Base-by-base conservation (phyloP, 2,329 filamentous ascomycete genomes). In the Reticulascus tulasneorum region DNA sequence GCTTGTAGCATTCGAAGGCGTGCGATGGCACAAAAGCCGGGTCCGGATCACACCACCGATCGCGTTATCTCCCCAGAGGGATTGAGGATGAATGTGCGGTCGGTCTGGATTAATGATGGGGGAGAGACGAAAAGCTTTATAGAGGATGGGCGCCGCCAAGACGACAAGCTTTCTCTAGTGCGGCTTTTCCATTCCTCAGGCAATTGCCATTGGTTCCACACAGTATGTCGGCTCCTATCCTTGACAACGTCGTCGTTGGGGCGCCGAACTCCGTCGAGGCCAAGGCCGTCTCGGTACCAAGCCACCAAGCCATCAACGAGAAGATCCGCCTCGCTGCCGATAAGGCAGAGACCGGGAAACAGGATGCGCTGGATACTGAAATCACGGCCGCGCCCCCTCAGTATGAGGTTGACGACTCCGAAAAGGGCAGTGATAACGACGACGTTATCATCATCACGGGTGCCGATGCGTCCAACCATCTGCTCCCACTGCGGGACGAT, bases 401-500 rank as follows among this genome's bases (percentile, higher is more conserved):
- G 5, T 44, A 43, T 18, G 47, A 50, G 11, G 37, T 30, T 9
- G 47, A 43, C 9, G 21, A 24, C 23, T 29, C 31, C 9, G 23
- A 29, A 4, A 44, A 35, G 30, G 48, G 50, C 18, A 38, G 55
- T 2, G 56, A 58, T 1, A 58, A 55, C 21, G 58, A 63, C 31
- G 60, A 66, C 17, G 56, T 47, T 11, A 64, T 76, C 45, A 76
- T 78, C 35, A 37, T 71, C 41, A 75, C 69, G 0, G 74, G 72
- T 33, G 53, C 62, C 7, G 74, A 77, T 48, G 74, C 70, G 0
- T 61, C 73, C 5, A 37, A 42, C 1, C 60, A 76, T 34, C 49
- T 78, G 16, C 51, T 78, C 4, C 60, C 74, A 0, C 40, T 76
- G 35, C 62, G 75, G 5, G 75, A 79, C 45, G 75, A 79, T 36